These are phyloP conservation scores for Rutidosis leptorrhynchoides DNA, from an alignment of 129 eudicot species.

Conservation along the genomic window DNA sequence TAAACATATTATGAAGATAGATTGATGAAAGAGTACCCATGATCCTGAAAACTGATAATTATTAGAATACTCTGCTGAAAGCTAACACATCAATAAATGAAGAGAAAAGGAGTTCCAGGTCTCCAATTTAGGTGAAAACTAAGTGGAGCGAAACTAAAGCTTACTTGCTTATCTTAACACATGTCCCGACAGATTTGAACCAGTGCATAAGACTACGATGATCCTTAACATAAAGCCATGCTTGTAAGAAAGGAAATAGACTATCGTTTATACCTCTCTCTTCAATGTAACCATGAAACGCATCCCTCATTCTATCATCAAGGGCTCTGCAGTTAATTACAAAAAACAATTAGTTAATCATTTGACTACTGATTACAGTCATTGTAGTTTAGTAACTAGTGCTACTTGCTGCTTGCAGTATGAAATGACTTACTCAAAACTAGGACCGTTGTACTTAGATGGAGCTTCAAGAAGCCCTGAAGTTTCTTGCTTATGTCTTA, in stretches of 20 bases:
- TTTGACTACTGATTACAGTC: neutral
- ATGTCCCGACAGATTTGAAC: conserved; percentile 71
- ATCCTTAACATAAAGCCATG: conserved; percentile 97
- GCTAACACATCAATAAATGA: conserved; percentile 1
- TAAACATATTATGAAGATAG: conserved; percentile 5
- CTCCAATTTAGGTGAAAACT: conserved; percentile 1
- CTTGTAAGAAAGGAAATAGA: conserved; percentile 88
- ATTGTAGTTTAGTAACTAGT: neutral
- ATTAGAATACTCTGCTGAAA: neutral
- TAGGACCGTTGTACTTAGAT: conserved; percentile 60
- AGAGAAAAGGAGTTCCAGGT: neutral
- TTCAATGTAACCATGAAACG: conserved; percentile 70
- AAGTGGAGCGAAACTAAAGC: conserved; percentile 16
- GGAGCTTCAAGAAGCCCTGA: conserved; percentile 45
- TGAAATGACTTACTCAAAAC: conserved; percentile 56
- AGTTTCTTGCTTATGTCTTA: conserved; percentile 56
- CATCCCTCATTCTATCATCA: conserved; percentile 76
- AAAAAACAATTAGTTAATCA: conserved; percentile 10
- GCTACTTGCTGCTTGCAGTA: neutral
- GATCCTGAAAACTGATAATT: neutral
- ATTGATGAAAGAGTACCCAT: neutral
- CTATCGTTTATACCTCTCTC: conserved; percentile 78
- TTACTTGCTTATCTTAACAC: conserved; percentile 40
- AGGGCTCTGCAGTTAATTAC: conserved; percentile 54
- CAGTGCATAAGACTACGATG: conserved; percentile 78